Percentiles rank a stretch among this genome's conserved stretches.
phyloP scores from a whole-genome alignment of 2,329 filamentous ascomycete species.

The Cladosporium phlei region DNA sequence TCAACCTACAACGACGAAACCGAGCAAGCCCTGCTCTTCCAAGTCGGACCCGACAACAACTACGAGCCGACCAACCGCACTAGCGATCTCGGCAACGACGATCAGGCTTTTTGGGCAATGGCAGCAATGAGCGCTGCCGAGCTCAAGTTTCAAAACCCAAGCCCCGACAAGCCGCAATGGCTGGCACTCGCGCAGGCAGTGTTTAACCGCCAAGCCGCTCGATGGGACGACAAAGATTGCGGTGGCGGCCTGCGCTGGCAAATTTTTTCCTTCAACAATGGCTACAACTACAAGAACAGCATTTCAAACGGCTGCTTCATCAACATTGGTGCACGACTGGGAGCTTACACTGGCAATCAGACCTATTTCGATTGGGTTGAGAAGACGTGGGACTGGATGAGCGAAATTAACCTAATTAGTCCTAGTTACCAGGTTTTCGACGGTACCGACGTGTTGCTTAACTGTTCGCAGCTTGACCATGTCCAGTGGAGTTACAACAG shows the following conservation, averaged over 20 bases:
- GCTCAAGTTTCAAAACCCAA: conserved; percentile 42
- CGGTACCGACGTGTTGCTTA: conserved; percentile 39
- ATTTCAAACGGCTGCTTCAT: conserved; percentile 53
- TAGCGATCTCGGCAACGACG: conserved; percentile 45
- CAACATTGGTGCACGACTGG: conserved; percentile 42
- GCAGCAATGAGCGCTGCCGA: conserved; percentile 54
- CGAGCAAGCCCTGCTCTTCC: conserved; percentile 54
- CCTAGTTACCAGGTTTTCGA: conserved; percentile 46
- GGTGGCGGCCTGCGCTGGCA: conserved; percentile 37
- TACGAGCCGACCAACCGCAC: conserved; percentile 51
- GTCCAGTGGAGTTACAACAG: conserved; percentile 45
- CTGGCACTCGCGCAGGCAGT: conserved; percentile 41
- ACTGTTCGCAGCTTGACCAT: conserved; percentile 43
- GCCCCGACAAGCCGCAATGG: conserved; percentile 38
- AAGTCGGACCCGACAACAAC: conserved; percentile 53
- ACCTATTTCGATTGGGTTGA: conserved; percentile 64
- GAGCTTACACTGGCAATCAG: conserved; percentile 38
- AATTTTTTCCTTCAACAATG: conserved; percentile 43
- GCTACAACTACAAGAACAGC: conserved; percentile 46
- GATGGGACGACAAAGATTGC: conserved; percentile 36
- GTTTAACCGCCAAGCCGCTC: conserved; percentile 35
- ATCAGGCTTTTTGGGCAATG: conserved; percentile 56
- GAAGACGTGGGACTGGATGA: conserved; percentile 35
- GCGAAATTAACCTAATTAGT: conserved; percentile 54
- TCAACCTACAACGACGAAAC: conserved; percentile 57